Percentiles rank a stretch among this genome's conserved stretches.
phyloP scores from a whole-genome alignment of 306 rosid species.

The Morella rubra region DNA sequence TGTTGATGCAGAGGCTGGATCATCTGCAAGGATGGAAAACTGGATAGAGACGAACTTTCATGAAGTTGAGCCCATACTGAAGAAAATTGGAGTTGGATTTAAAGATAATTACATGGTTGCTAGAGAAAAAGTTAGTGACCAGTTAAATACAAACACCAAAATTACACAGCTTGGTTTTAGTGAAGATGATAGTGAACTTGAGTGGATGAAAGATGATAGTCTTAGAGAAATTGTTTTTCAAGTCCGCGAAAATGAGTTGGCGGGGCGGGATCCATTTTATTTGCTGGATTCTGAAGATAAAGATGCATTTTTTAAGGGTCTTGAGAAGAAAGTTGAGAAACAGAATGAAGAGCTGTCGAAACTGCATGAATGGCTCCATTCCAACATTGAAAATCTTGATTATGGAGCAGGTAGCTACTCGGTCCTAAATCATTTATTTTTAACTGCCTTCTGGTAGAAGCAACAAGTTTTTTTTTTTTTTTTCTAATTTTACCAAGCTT shows the following conservation, averaged over 20 bases:
- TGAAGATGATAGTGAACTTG: constrained; percentile 67
- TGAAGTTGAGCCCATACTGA: constrained; percentile 74
- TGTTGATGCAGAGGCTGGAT: constrained; percentile 22
- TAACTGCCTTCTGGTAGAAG: constrained; percentile 20
- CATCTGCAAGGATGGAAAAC: constrained; percentile 45
- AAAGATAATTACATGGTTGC: constrained; percentile 74
- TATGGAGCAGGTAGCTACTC: constrained; percentile 77
- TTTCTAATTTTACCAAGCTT: not conserved
- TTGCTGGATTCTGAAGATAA: constrained; percentile 68
- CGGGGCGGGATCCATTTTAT: constrained; percentile 75
- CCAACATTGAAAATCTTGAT: constrained; percentile 85
- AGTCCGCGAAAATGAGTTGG: constrained; percentile 82
- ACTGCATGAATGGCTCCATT: constrained; percentile 84
- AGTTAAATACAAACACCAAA: constrained; percentile 37
- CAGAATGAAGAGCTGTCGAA: constrained; percentile 68
- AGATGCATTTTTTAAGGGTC: constrained; percentile 72
- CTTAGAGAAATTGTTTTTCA: constrained; percentile 85
- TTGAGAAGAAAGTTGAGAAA: constrained; percentile 69
- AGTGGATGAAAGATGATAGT: constrained; percentile 81
- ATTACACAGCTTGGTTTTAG: constrained; percentile 38
- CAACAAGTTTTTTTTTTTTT: not conserved
- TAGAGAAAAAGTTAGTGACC: constrained; percentile 52
- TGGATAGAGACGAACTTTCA: constrained; percentile 75
- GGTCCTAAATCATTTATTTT: constrained; percentile 22
- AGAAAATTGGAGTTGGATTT: constrained; percentile 78